These are phyloP conservation scores for Pharus latifolius DNA, from an alignment of 176 grass and related monocot genomes.

Conservation along the genomic window DNA sequence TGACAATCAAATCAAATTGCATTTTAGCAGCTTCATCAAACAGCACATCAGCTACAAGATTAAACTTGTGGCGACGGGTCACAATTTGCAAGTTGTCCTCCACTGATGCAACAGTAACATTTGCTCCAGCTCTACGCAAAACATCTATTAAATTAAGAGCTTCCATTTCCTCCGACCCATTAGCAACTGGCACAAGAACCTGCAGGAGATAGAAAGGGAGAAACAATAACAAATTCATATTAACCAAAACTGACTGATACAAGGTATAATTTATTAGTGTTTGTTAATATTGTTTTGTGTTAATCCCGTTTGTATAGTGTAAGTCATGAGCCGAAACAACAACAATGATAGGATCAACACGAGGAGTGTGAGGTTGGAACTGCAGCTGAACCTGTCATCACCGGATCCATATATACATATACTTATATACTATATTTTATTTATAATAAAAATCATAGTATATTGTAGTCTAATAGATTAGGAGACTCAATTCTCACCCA, in stretches of 20 bases:
- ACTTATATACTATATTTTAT: too few relatives aligned
- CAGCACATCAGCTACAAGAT: constrained; percentile 70
- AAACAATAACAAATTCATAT: neutral
- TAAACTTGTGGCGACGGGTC: constrained; percentile 71
- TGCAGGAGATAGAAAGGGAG: constrained; percentile 1
- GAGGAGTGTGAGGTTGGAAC: too few relatives aligned
- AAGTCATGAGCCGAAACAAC: too few relatives aligned
- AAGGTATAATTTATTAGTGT: too few relatives aligned
- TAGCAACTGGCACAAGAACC: constrained; percentile 94
- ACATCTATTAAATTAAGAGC: constrained; percentile 73
- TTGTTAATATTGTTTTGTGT: too few relatives aligned
- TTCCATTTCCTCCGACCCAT: constrained; percentile 97
- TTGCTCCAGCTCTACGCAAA: constrained; percentile 71
- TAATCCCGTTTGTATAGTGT: too few relatives aligned
- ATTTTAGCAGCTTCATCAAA: constrained; percentile 62
- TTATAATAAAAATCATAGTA: too few relatives aligned
- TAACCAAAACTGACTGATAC: neutral
- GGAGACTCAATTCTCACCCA: too few relatives aligned
- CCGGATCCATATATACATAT: too few relatives aligned
- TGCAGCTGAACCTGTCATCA: too few relatives aligned
- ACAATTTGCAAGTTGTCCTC: constrained; percentile 77
- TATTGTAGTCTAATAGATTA: too few relatives aligned
- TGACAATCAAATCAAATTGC: constrained; percentile 85
- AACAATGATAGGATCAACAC: too few relatives aligned
- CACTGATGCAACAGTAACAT: constrained; percentile 67